phyloP scores from a whole-genome alignment of 2,329 filamentous ascomycete genomes.

The Emmonsiellopsis sp. region DNA sequence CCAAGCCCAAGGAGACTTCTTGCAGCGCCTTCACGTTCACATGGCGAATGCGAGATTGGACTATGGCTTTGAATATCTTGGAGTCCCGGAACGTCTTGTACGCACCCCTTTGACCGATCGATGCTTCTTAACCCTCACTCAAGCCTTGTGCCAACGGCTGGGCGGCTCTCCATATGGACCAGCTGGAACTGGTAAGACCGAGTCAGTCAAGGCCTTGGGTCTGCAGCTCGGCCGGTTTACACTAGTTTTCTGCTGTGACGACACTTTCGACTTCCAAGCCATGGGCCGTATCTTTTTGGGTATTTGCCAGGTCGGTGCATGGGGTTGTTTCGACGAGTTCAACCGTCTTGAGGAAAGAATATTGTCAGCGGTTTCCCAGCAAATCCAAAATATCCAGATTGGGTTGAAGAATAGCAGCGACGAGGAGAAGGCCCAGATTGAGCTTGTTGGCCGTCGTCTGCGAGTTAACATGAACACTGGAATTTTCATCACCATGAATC shows the following conservation, averaged over 20 bases:
- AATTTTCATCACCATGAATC: slow-evolving; percentile 99
- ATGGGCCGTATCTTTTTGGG: slow-evolving; percentile 99
- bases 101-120: slow-evolving; percentile 94
- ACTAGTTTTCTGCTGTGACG: slow-evolving; percentile 97
- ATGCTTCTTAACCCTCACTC: slow-evolving; percentile 95
- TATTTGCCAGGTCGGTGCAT: slow-evolving; percentile 97
- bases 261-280: slow-evolving; percentile 98
- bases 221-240: slow-evolving; percentile 95
- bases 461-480: slow-evolving; percentile 87
- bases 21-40: slow-evolving; percentile 76
- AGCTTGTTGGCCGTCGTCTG: slow-evolving; percentile 84
- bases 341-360: slow-evolving; percentile 98
- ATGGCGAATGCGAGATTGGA: slow-evolving; percentile 95
- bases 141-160: slow-evolving; percentile 86
- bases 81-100: slow-evolving; percentile 90
- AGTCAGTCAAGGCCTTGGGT: slow-evolving; percentile 96
- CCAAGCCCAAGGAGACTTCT: slow-evolving; percentile 65
- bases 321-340: slow-evolving; percentile 99
- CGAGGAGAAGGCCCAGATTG: slow-evolving; percentile 80
- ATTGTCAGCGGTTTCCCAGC: slow-evolving; percentile 93
- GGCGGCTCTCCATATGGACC: slow-evolving; percentile 96
- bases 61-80: slow-evolving; percentile 97
- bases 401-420: slow-evolving; percentile 77
- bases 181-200: slow-evolving; percentile 96
- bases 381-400: slow-evolving; percentile 98